phyloP scores from a whole-genome alignment of 1,139 yeast species.

The Candida sanyaensis region DNA sequence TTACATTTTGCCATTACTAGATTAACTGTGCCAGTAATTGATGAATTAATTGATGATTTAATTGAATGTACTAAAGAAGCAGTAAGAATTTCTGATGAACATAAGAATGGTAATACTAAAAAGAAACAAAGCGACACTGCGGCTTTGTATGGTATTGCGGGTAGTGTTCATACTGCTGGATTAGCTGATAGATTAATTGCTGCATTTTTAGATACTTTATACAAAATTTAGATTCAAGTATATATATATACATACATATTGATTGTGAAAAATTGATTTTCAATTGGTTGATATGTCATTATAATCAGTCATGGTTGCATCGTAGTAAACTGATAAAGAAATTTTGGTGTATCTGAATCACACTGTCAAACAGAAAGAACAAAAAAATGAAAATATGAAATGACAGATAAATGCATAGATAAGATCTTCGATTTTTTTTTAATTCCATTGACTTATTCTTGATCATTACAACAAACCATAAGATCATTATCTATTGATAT shows the following conservation, averaged over 20 bases:
- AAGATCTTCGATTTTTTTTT: background rate
- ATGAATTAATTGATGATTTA: slow-evolving; percentile 61
- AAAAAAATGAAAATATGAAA: background rate
- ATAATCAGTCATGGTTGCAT: no score
- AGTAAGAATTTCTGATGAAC: slow-evolving; percentile 27
- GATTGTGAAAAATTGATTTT: no score
- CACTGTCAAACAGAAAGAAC: background rate
- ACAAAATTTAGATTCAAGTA: slow-evolving; percentile 37
- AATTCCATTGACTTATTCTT: background rate
- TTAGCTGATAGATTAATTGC: slow-evolving; percentile 80
- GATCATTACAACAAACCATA: background rate
- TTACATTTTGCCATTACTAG: slow-evolving; percentile 86
- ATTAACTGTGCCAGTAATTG: slow-evolving; percentile 64
- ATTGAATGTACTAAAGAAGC: slow-evolving; percentile 48
- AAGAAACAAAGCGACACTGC: slow-evolving; percentile 60
- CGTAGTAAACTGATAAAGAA: no score
- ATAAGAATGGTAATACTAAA: slow-evolving; percentile 27
- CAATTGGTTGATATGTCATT: no score
- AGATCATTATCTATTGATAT: background rate
- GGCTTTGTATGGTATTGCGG: slow-evolving; percentile 93
- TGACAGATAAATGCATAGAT: background rate
- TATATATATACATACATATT: no score
- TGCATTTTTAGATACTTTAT: slow-evolving; percentile 79
- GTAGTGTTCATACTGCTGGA: slow-evolving; percentile 79
- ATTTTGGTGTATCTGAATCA: no score